Evolutionary conservation across 1,284 basidiomycete genomes (phyloP).

Genomic region (Rhizoctonia solani): DNA sequence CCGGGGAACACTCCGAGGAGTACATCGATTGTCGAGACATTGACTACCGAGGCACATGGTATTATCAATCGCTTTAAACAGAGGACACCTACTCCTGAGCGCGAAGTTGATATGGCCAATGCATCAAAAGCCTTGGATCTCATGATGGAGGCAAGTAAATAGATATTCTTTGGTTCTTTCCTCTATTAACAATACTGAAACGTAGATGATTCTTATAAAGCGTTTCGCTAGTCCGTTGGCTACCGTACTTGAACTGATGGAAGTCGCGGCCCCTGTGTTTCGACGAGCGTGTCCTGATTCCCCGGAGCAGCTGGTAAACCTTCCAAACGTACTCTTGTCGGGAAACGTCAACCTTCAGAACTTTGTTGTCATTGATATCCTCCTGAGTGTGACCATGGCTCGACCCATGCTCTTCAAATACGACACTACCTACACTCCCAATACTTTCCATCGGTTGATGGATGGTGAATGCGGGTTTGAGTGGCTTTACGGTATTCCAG

Average conservation of each 20-base stretch:
- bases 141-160: background rate
- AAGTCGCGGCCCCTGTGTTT: slow-evolving; percentile 6
- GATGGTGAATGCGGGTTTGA: background rate
- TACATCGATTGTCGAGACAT: background rate
- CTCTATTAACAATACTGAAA: background rate
- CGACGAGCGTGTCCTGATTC: background rate
- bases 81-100: background rate
- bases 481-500: slow-evolving; percentile 24
- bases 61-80: background rate
- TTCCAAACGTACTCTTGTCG: background rate
- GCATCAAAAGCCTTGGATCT: background rate
- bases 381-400: background rate
- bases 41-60: background rate
- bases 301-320: background rate
- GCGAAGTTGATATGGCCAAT: background rate
- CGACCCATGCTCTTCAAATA: slow-evolving; percentile 12
- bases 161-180: too few relatives aligned
- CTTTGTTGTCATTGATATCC: slow-evolving; percentile 4
- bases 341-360: background rate
- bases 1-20: background rate
- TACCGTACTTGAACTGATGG: background rate
- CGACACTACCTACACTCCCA: background rate
- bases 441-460: background rate
- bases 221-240: slow-evolving; percentile 10
- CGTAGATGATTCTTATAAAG: slow-evolving; percentile 12